Conservation (phyloP, 257 asterid genomes). For the Echium plantagineum region DNA sequence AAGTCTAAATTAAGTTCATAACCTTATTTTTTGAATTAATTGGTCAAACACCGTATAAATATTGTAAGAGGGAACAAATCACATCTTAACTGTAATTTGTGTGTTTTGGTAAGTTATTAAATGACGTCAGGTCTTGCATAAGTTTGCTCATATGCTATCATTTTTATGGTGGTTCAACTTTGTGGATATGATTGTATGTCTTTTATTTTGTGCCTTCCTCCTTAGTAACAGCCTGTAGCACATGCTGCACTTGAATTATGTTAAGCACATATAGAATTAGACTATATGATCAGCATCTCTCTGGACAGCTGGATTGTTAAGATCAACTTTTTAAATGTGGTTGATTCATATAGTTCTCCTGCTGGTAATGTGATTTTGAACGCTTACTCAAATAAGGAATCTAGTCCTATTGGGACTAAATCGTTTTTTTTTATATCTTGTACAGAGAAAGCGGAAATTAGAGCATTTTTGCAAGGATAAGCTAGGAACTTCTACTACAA, state of each 20-base stretch:
- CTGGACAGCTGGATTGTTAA: background rate
- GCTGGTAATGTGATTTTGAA: background rate
- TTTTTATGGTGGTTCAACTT: too few relatives aligned
- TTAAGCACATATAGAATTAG: background rate
- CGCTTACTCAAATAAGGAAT: background rate
- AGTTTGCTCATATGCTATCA: too few relatives aligned
- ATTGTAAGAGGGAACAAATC: too few relatives aligned
- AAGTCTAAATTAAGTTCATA: too few relatives aligned
- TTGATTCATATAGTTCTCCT: background rate
- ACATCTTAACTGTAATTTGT: too few relatives aligned
- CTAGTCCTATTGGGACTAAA: background rate
- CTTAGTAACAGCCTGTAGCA: background rate
- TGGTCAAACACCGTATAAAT: too few relatives aligned
- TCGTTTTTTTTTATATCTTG: conserved; percentile 1
- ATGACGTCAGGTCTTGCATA: too few relatives aligned
- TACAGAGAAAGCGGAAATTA: conserved; percentile 63
- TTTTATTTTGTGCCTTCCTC: background rate
- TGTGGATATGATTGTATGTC: background rate
- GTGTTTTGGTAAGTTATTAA: too few relatives aligned
- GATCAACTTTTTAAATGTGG: background rate
- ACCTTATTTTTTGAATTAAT: too few relatives aligned
- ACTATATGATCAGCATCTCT: background rate
- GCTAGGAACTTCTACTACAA: conserved; percentile 27
- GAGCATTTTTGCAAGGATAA: conserved; percentile 40
- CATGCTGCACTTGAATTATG: background rate